These are phyloP conservation scores for Xerocomus brunneocitrinus DNA, from an alignment of 768 basidiomycete genomes.

Conservation along the genomic window DNA sequence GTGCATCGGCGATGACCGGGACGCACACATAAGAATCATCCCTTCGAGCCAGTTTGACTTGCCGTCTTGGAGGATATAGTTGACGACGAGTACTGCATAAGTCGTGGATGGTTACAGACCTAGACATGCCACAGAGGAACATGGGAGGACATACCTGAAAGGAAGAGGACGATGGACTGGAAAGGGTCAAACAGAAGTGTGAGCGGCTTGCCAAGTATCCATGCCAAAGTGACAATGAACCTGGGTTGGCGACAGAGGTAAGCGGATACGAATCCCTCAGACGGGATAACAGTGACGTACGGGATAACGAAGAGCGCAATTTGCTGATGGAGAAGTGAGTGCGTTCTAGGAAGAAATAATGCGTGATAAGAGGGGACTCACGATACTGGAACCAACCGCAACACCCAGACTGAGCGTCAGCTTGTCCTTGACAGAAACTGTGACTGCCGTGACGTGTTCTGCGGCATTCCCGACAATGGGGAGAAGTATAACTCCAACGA, in stretches of 20 bases:
- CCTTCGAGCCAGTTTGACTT: constrained; percentile 94
- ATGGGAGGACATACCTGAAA: constrained; percentile 18
- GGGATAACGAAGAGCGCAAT: constrained; percentile 67
- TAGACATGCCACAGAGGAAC: background rate
- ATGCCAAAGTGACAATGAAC: constrained; percentile 73
- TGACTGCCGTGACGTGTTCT: constrained; percentile 89
- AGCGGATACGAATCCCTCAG: constrained; percentile 5
- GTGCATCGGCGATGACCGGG: background rate
- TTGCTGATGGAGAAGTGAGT: constrained; percentile 46
- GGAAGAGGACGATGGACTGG: constrained; percentile 46
- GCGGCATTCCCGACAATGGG: constrained; percentile 92
- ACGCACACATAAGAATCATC: constrained; percentile 63
- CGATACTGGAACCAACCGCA: constrained; percentile 83
- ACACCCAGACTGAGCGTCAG: constrained; percentile 83
- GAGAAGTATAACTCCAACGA: constrained; percentile 82
- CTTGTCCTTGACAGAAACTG: constrained; percentile 87
- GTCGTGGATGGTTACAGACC: background rate
- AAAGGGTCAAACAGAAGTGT: constrained; percentile 85
- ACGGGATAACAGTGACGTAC: constrained; percentile 26
- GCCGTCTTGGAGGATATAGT: constrained; percentile 81
- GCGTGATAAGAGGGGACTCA: constrained; percentile 33
- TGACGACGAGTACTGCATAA: constrained; percentile 69
- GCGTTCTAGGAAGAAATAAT: background rate
- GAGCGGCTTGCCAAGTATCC: constrained; percentile 75
- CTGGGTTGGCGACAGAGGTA: constrained; percentile 30